These are phyloP conservation scores for Ambrosia artemisiifolia DNA, from an alignment of 129 eudicot genomes.

Conservation along the genomic window DNA sequence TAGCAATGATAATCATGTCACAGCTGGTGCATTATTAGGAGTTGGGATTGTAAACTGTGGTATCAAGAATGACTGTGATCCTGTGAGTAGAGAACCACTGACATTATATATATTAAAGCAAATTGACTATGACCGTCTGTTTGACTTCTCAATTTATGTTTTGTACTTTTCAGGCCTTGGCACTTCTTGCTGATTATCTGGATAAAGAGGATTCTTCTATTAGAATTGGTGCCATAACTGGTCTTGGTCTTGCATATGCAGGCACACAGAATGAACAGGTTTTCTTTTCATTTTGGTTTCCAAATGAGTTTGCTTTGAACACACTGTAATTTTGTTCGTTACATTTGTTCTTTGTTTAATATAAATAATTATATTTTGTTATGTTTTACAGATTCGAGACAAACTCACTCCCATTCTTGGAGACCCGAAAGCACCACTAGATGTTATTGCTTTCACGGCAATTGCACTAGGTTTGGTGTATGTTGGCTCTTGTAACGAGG, in stretches of 20 bases:
- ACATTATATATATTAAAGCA: neutral
- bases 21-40: constrained; percentile 89
- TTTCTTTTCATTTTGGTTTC: neutral
- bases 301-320: neutral
- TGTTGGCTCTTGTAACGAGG: constrained; percentile 96
- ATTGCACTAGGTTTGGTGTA: constrained; percentile 78
- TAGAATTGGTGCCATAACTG: constrained; percentile 95
- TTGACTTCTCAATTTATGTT: neutral
- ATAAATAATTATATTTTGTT: neutral
- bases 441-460: constrained; percentile 87
- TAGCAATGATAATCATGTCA: constrained; percentile 79
- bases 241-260: constrained; percentile 89
- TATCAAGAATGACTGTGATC: constrained; percentile 91
- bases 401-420: constrained; percentile 71
- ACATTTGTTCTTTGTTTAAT: neutral
- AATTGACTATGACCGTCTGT: neutral
- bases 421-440: constrained; percentile 77
- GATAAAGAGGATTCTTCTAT: constrained; percentile 85
- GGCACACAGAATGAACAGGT: constrained; percentile 92
- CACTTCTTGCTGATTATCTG: constrained; percentile 81
- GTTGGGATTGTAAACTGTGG: constrained; percentile 92
- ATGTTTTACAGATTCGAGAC: constrained; percentile 56
- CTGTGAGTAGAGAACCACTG: constrained; percentile 44
- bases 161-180: constrained; percentile 64
- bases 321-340: neutral